Conservation (phyloP, 306 rosid species). For the Medicago arabica region DNA sequence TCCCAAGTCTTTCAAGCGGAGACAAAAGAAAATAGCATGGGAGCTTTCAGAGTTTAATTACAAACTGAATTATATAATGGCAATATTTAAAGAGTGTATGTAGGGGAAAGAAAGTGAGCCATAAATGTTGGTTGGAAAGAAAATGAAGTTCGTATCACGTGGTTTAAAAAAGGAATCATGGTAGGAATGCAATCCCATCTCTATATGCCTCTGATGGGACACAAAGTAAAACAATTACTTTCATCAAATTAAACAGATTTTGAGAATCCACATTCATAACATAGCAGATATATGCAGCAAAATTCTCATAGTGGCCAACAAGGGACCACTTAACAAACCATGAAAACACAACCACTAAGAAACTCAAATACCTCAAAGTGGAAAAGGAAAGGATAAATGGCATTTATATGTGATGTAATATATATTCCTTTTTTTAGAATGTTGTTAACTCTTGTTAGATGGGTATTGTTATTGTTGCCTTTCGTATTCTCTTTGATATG, state of each 20-base stretch:
- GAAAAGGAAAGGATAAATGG: constrained; percentile 39
- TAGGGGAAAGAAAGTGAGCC: constrained; percentile 7
- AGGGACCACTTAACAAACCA: constrained; percentile 49
- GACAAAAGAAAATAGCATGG: constrained; percentile 32
- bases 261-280: constrained; percentile 37
- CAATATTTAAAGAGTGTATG: constrained; percentile 31
- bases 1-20: neutral
- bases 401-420: constrained; percentile 31
- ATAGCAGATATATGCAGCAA: constrained; percentile 31
- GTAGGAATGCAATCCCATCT: constrained; percentile 52
- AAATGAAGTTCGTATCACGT: constrained; percentile 44
- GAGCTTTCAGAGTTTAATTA: constrained; percentile 20
- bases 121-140: constrained; percentile 42
- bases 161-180: constrained; percentile 40
- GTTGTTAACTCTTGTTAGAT: constrained; percentile 40
- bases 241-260: constrained; percentile 39
- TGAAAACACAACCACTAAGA: neutral
- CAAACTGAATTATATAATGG: constrained; percentile 28
- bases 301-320: constrained; percentile 24
- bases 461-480: constrained; percentile 34
- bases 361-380: constrained; percentile 22
- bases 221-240: constrained; percentile 44
- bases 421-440: constrained; percentile 41
- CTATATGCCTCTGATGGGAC: constrained; percentile 45
- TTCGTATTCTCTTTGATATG: neutral